Conservation (phyloP, 352 stramenopile genomes). For the Phytophthora pluvialis region DNA sequence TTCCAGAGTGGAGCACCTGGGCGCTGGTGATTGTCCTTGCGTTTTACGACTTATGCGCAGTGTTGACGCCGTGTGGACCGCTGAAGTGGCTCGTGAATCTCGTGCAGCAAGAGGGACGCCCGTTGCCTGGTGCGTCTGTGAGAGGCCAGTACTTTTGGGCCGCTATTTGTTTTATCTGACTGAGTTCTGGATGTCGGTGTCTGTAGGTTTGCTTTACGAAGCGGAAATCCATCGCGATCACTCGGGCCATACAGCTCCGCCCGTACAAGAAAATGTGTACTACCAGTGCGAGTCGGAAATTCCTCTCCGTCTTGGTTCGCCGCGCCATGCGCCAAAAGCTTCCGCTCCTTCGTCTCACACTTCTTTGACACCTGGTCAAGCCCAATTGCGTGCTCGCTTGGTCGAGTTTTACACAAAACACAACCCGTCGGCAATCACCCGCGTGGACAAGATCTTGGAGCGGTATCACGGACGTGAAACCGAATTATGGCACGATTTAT, state of each 20-base stretch:
- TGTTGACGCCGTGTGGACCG: constrained; percentile 98
- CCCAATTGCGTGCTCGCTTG: constrained; percentile 47
- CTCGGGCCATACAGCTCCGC: constrained; percentile 17
- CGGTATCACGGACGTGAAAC: constrained; percentile 75
- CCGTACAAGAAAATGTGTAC: constrained; percentile 55
- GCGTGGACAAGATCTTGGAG: constrained; percentile 78
- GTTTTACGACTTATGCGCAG: constrained; percentile 99
- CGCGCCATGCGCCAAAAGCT: constrained; percentile 6
- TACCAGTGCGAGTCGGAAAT: constrained; percentile 75
- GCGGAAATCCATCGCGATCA: constrained; percentile 64
- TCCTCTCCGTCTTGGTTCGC: constrained; percentile 37
- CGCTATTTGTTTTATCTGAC: constrained; percentile 1
- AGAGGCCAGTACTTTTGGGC: neutral
- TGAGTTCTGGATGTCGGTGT: constrained; percentile 4
- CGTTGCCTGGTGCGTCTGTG: constrained; percentile 81
- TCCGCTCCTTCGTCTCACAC: neutral
- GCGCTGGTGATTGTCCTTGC: constrained; percentile 94
- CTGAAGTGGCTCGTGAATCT: constrained; percentile 96
- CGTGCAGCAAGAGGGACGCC: constrained; percentile 90
- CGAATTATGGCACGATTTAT: constrained; percentile 82
- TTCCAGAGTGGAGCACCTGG: constrained; percentile 96
- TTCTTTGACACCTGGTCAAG: constrained; percentile 33
- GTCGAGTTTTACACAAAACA: constrained; percentile 73
- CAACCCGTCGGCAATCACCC: constrained; percentile 66
- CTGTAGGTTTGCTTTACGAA: constrained; percentile 74